phyloP scores from a whole-genome alignment of 306 rosid species.

The Astragalus glycyphyllos region DNA sequence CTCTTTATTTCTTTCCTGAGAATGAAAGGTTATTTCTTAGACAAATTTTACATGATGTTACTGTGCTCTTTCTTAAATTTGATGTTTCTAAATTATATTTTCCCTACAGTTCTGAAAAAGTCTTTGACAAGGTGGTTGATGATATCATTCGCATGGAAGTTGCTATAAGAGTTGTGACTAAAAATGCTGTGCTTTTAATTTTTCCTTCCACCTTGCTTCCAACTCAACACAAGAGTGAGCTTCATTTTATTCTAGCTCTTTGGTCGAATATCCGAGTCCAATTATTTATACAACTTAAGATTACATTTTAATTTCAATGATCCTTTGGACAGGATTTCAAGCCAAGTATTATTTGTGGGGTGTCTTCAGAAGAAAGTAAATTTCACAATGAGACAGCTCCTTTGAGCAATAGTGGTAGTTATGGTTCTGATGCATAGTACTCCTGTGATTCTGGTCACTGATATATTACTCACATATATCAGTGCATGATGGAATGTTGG shows the following conservation, averaged over 20 bases:
- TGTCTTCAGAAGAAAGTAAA: constrained; percentile 60
- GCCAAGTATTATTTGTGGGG: constrained; percentile 82
- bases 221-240: constrained; percentile 57
- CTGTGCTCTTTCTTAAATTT: constrained; percentile 26
- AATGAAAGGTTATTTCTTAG: constrained; percentile 55
- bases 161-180: constrained; percentile 58
- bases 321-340: constrained; percentile 65
- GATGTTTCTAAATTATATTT: constrained; percentile 2
- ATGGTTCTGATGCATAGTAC: constrained; percentile 24
- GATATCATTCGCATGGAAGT: constrained; percentile 53
- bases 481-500: background rate
- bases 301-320: background rate
- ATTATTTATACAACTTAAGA: constrained; percentile 28
- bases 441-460: background rate
- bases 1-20: constrained; percentile 76
- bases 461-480: too few species aligned
- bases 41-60: background rate
- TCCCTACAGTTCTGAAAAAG: constrained; percentile 50
- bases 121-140: constrained; percentile 57
- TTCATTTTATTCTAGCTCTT: constrained; percentile 35
- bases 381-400: constrained; percentile 28
- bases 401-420: constrained; percentile 46
- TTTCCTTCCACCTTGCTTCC: constrained; percentile 72
- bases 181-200: constrained; percentile 68
- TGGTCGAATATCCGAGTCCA: background rate